Evolutionary conservation across 2,329 filamentous ascomycete genomes (phyloP).

Genomic region (Botrytis medusae): DNA sequence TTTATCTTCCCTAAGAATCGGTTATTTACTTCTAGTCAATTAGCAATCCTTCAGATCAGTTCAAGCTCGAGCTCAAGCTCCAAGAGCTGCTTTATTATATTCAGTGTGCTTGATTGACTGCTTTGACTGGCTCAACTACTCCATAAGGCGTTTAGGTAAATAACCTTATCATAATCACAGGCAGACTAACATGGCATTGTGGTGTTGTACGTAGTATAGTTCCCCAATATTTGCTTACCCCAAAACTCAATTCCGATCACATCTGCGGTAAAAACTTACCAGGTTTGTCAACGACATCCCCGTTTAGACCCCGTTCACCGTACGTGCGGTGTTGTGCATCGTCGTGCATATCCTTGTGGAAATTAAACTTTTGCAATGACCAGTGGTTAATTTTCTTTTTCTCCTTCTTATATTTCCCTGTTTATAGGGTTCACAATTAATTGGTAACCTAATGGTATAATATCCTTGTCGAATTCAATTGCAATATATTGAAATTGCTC

Average conservation of each 20-base stretch:
- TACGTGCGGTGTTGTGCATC: background rate
- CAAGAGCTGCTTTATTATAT: background rate
- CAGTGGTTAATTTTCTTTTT: background rate
- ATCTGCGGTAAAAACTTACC: background rate
- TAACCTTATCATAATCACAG: background rate
- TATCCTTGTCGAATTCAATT: background rate
- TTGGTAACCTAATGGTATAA: background rate
- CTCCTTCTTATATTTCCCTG: background rate
- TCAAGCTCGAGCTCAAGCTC: background rate
- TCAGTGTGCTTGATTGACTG: background rate
- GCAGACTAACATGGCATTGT: background rate
- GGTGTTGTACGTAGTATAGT: background rate
- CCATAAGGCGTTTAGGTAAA: background rate
- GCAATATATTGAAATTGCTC: constrained; percentile 4
- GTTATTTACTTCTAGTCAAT: background rate
- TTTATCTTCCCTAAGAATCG: background rate
- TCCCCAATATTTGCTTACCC: background rate
- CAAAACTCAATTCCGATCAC: background rate
- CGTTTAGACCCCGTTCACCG: background rate
- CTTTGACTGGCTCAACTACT: background rate
- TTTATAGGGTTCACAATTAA: background rate
- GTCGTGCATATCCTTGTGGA: constrained; percentile 1
- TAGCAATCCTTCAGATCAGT: background rate
- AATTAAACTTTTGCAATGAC: background rate
- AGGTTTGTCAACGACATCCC: background rate